Percentiles rank a stretch among this genome's conserved stretches.
Evolutionary conservation across 805 yeast genomes (phyloP).

Genomic region (Ogataea neopini): DNA sequence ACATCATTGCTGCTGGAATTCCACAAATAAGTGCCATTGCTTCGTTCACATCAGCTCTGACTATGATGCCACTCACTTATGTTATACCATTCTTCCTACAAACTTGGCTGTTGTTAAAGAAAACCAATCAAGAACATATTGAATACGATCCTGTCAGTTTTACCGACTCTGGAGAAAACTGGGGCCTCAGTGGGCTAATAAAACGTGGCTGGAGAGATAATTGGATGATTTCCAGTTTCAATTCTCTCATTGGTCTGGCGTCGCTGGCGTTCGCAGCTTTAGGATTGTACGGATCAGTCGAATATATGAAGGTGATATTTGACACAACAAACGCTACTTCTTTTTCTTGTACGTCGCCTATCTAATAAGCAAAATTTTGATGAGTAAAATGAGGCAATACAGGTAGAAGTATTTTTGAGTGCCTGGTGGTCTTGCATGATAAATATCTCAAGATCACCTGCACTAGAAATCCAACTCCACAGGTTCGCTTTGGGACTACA

Average conservation of each 20-base stretch:
- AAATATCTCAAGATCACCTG: too few relatives aligned
- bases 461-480: too few relatives aligned
- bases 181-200: neutral
- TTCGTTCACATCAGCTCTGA: conserved; percentile 28
- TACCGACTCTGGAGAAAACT: conserved; percentile 1
- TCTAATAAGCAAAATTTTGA: too few relatives aligned
- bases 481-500: too few relatives aligned
- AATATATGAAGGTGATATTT: conserved; percentile 29
- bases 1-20: conserved; percentile 25
- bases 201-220: conserved; percentile 23
- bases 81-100: conserved; percentile 26
- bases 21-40: conserved; percentile 29
- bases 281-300: conserved; percentile 33
- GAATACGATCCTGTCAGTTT: conserved; percentile 14
- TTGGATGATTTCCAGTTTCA: conserved; percentile 21
- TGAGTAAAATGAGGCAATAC: too few relatives aligned
- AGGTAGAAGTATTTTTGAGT: too few relatives aligned
- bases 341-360: conserved; percentile 35
- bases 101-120: conserved; percentile 22
- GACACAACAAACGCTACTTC: conserved; percentile 29
- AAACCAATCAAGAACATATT: conserved; percentile 8
- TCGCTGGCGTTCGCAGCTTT: conserved; percentile 31
- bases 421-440: too few relatives aligned
- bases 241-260: conserved; percentile 25
- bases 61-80: conserved; percentile 32